These are phyloP conservation scores for Heracleum sosnowskyi DNA, from an alignment of 129 eudicot genomes.

Conservation along the genomic window DNA sequence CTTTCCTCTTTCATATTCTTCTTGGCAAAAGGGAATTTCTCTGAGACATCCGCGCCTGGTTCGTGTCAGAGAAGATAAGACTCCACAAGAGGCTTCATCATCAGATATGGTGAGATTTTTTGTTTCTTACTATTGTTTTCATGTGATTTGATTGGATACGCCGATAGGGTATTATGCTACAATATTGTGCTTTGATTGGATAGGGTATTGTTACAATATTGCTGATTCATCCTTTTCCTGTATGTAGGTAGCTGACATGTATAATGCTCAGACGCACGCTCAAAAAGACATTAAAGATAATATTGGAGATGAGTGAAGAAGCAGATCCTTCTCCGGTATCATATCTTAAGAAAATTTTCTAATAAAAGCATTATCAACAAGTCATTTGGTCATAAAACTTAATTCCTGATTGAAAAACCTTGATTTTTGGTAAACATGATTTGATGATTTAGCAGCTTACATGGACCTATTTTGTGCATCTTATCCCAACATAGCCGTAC, in stretches of 20 bases:
- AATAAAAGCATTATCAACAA: not conserved
- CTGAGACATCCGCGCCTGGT: constrained; percentile 75
- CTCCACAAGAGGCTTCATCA: constrained; percentile 85
- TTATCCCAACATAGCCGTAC: not conserved
- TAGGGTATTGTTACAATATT: not conserved
- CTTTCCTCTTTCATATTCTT: not conserved
- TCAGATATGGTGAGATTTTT: constrained; percentile 58
- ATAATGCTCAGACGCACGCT: constrained; percentile 56
- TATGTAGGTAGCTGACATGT: constrained; percentile 84
- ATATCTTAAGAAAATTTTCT: not conserved
- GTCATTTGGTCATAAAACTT: not conserved
- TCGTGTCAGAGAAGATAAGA: constrained; percentile 90
- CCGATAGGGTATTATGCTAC: not conserved
- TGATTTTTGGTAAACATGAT: not conserved
- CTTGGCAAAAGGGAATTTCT: constrained; percentile 60
- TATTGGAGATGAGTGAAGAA: constrained; percentile 31
- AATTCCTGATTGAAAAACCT: not conserved
- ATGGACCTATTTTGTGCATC: not conserved
- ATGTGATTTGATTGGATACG: not conserved
- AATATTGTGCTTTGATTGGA: not conserved
- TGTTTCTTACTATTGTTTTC: not conserved
- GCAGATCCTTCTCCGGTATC: not conserved
- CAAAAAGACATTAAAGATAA: constrained; percentile 45
- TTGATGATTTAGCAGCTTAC: not conserved
- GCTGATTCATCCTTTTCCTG: not conserved